Evolutionary conservation across 805 yeast species (phyloP).

Genomic region (Wickerhamomyces pijperi): DNA sequence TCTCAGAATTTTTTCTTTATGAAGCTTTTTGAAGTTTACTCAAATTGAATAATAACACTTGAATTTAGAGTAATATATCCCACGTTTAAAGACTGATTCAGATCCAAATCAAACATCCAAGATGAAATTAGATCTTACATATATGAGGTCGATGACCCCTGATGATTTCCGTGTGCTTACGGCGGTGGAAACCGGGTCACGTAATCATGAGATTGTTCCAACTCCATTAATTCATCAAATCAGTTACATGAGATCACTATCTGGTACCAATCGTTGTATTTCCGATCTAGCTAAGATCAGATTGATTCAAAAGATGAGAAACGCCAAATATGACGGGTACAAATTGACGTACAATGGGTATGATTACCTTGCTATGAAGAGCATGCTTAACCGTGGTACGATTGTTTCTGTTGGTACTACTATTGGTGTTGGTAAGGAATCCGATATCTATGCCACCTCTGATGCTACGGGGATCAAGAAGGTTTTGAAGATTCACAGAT

Average conservation of each 20-base stretch:
- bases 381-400: conserved; percentile 66
- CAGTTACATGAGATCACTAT: conserved; percentile 64
- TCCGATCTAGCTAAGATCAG: conserved; percentile 81
- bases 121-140: conserved; percentile 89
- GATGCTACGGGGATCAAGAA: conserved; percentile 53
- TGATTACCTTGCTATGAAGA: conserved; percentile 83
- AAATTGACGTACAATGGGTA: conserved; percentile 80
- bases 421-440: conserved; percentile 96
- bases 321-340: conserved; percentile 93
- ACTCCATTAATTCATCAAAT: conserved; percentile 70
- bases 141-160: conserved; percentile 83
- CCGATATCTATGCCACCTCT: conserved; percentile 81
- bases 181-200: conserved; percentile 84
- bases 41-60: too few species aligned
- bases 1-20: background rate
- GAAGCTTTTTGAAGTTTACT: too few species aligned
- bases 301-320: conserved; percentile 66
- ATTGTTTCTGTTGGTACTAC: conserved; percentile 73
- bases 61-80: too few species aligned
- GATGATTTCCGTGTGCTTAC: conserved; percentile 86
- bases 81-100: too few species aligned
- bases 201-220: conserved; percentile 93
- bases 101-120: background rate
- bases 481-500: conserved; percentile 82
- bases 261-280: conserved; percentile 70